Percentiles rank a stretch among this genome's conserved stretches.
Evolutionary conservation across 2,329 filamentous ascomycete species (phyloP).

Genomic region (Xylariales sp.): DNA sequence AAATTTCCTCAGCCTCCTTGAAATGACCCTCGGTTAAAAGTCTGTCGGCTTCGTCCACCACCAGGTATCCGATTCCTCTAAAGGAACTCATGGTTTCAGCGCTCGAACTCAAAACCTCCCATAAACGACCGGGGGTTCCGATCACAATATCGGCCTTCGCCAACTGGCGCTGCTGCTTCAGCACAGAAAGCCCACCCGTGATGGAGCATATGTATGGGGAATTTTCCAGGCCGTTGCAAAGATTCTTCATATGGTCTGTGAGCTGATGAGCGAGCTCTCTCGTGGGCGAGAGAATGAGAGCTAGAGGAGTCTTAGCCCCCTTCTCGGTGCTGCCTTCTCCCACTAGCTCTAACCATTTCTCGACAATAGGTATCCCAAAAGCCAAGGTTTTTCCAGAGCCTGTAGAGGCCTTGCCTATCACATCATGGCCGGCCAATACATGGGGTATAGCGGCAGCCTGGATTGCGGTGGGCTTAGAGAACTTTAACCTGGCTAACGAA

Average conservation of each 20-base stretch:
- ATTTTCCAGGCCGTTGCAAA: conserved; percentile 72
- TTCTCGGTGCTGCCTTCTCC: conserved; percentile 51
- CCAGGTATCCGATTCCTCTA: conserved; percentile 80
- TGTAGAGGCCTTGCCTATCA: conserved; percentile 95
- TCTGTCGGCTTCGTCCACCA: conserved; percentile 94
- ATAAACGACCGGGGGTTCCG: conserved; percentile 89
- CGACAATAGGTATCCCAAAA: conserved; percentile 92
- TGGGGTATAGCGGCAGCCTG: conserved; percentile 84
- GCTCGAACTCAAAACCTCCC: conserved; percentile 89
- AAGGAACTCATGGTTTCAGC: conserved; percentile 76
- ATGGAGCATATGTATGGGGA: conserved; percentile 84
- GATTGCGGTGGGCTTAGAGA: conserved; percentile 83
- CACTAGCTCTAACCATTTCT: conserved; percentile 74
- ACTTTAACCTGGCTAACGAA: conserved; percentile 82
- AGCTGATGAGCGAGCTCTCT: conserved; percentile 95
- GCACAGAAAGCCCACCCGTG: conserved; percentile 91
- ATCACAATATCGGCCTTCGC: conserved; percentile 91
- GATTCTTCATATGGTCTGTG: conserved; percentile 79
- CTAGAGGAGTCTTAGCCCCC: conserved; percentile 67
- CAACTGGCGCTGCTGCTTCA: conserved; percentile 91
- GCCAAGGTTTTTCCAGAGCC: conserved; percentile 97
- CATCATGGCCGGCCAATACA: conserved; percentile 84
- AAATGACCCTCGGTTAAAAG: conserved; percentile 93
- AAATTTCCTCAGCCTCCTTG: conserved; percentile 90
- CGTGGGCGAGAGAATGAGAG: conserved; percentile 89